Base-by-base conservation (phyloP, 1,284 basidiomycete species). In the Sanguinoderma infundibulare region DNA sequence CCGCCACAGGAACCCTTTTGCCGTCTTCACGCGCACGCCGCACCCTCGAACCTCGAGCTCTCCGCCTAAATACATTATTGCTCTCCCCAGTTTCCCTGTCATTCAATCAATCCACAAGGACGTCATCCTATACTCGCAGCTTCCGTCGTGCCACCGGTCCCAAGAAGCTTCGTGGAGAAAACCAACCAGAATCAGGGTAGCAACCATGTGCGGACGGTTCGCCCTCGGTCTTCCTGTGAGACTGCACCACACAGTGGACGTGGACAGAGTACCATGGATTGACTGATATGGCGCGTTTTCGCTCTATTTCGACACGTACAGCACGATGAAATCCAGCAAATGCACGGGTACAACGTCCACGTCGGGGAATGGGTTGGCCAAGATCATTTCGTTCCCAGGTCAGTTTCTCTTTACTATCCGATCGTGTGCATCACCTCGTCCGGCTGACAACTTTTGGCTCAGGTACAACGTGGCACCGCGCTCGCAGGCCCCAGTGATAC, bases 381-480 rank as follows among this genome's bases (percentile, higher is more conserved):
- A 67, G 81, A 86, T 30, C 74, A 79, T 17, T 92, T 90, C 60
- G 70, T 84, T 28, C 82, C 83, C 4, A 69, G 79, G 75, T 72
- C 42, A 30, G 53, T 44, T 17, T 22, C 26, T 5, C 24, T n/a
- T n/a, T n/a, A n/a, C n/a, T n/a, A 35, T 17, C 6, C 5, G 39
- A 15, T 0, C 50, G 42, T 17, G 30, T 6, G 17, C 32, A 26
- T 32, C 30, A 24, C 32, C 44, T 24, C 28, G 8, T 26, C 5
- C 10, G 24, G 14, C 55, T 28, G 20, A 36, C 22, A 20, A 17
- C 42, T 35, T 5, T 26, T 15, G 14, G 12, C 3, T 4, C 58
- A 72, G 87, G 63, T 85, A 89, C 70, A 88, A 92, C 69, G 82
- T 94, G 63, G 90, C 91, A 2, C 91, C 91, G 1, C 87, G 85